Evolutionary conservation across 768 basidiomycete genomes (phyloP).

Genomic region (Boletus patriciae): DNA sequence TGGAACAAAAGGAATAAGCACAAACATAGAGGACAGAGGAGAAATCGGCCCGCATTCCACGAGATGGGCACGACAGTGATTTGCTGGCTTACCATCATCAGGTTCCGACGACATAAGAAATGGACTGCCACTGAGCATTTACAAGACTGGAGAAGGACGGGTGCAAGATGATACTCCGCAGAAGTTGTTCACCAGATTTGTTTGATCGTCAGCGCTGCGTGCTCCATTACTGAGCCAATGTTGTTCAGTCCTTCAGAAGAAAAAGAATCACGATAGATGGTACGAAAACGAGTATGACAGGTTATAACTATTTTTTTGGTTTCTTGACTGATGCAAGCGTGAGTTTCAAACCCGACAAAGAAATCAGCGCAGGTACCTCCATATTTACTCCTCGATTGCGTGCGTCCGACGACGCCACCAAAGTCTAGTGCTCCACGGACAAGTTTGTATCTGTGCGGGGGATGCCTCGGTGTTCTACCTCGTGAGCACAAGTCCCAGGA

Average conservation of each 20-base stretch:
- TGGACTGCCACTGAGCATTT: no score
- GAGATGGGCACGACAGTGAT: no score
- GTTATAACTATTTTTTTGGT: slow-evolving; percentile 66
- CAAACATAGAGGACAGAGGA: no score
- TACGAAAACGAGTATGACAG: neutral
- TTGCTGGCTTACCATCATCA: no score
- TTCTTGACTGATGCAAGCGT: slow-evolving; percentile 66
- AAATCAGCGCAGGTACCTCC: slow-evolving; percentile 58
- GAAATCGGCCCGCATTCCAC: no score
- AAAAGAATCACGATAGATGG: neutral
- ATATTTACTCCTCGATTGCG: slow-evolving; percentile 84
- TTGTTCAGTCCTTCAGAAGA: neutral
- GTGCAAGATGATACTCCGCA: no score
- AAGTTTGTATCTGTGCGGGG: slow-evolving; percentile 79
- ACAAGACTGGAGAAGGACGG: no score
- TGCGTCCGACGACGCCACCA: slow-evolving; percentile 82
- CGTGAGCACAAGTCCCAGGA: slow-evolving; percentile 4
- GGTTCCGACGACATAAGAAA: no score
- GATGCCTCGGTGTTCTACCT: neutral
- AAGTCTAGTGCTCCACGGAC: slow-evolving; percentile 93
- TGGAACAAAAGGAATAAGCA: no score
- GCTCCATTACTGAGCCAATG: no score
- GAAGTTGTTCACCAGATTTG: no score
- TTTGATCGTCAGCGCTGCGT: no score
- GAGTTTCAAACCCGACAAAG: neutral